Evolutionary conservation across 495 filamentous ascomycete genomes (phyloP), one percentile per base, ranked within the genome.

Genomic region (Trichoderma reesei): DNA sequence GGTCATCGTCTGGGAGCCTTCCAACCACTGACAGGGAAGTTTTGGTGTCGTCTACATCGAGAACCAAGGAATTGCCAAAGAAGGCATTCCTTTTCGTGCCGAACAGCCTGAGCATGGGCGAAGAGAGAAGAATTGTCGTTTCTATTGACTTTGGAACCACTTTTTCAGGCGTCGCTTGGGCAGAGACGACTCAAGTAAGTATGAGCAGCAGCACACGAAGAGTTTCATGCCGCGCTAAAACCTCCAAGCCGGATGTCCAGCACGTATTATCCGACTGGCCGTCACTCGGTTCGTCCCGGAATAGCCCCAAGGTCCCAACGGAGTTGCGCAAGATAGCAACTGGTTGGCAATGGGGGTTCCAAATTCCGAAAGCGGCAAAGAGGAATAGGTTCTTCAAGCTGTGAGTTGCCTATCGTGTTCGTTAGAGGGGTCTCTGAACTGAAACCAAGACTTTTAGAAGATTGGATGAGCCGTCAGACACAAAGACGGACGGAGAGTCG

Each of bases 71-170:
- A 33, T 56, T 56, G 26, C 51, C 9, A 16, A 5, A 37, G 11
- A 31, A 51, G 41, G 14, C 31, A 20, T 37, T 38, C 26, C 5
- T 36, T 9, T 38, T 37, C 39, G 51, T 9, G 26, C 26, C 34
- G 9, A 16, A 34, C 13, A 14, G 31, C 51, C 18, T 56, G 51
- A 56, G 51, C 51, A 56, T 56, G 51, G 16, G 51, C 31, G 51
- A 36, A 20, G 63, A 56, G 13, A 41, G 64, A 48, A 31, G 54
- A 26, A 65, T 65, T 5, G 39, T 65, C 54, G 64, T 65, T 3
- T 61, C 64, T 16, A 70, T 82, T 33, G 80, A 83, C 65, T 80
- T 80, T 64, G 80, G 79, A 14, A 83, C 78, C 6, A 83, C 79
- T 0, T 82, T 66, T 34, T 71, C 66, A 1, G 66, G 59, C 33